phyloP scores from a whole-genome alignment of 2,329 filamentous ascomycete species.

The Microdochium trichocladiopsis region DNA sequence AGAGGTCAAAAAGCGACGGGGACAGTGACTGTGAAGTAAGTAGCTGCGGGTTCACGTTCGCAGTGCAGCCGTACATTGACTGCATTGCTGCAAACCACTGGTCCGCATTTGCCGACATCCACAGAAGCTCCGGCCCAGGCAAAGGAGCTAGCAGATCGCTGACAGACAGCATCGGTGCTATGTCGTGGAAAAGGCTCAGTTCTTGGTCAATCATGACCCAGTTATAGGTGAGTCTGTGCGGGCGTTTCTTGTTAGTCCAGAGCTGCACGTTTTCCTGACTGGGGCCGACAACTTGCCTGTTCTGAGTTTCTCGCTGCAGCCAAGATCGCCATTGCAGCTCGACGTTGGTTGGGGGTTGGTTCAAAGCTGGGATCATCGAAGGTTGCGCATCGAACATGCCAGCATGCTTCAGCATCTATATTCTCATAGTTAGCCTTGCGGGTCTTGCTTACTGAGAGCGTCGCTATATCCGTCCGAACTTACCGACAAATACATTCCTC shows the following conservation, averaged over 20 bases:
- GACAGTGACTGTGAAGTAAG: constrained; percentile 43
- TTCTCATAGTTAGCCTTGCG: constrained; percentile 4
- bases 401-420: constrained; percentile 62
- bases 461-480: constrained; percentile 13
- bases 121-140: constrained; percentile 53
- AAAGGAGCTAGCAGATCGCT: constrained; percentile 59
- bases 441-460: background rate
- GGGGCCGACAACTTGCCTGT: constrained; percentile 37
- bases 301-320: constrained; percentile 57
- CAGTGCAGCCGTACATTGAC: constrained; percentile 45
- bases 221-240: constrained; percentile 59
- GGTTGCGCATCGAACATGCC: constrained; percentile 54
- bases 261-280: constrained; percentile 6
- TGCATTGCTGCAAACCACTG: constrained; percentile 56
- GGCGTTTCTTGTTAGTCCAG: constrained; percentile 4
- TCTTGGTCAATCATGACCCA: constrained; percentile 73
- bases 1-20: constrained; percentile 56
- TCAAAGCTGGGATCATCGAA: constrained; percentile 33
- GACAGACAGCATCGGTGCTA: constrained; percentile 53
- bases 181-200: constrained; percentile 59
- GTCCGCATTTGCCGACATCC: constrained; percentile 50
- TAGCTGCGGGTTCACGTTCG: constrained; percentile 41
- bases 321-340: constrained; percentile 56
- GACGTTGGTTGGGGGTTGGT: constrained; percentile 30
- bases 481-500: constrained; percentile 63